These are phyloP conservation scores for Stylonectria norvegica DNA, from an alignment of 2,329 filamentous ascomycete species.

Conservation along the genomic window DNA sequence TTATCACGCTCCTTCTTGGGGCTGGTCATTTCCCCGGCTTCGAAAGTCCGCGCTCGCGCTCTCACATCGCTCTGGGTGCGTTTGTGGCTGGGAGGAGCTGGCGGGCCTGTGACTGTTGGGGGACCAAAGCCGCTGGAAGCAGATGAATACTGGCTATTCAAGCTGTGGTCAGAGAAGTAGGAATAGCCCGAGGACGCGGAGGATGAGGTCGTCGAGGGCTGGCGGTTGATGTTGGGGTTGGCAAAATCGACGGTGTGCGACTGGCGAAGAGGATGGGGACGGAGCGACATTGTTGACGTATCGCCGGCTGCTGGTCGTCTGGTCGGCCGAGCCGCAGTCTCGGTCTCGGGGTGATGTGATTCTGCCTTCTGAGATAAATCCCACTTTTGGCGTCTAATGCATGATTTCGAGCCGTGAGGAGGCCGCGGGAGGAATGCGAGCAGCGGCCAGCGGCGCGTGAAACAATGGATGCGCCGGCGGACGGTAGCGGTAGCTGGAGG, in stretches of 20 bases:
- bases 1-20: conserved; percentile 52
- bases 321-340: conserved; percentile 18
- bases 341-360: conserved; percentile 17
- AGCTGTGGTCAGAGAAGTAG: conserved; percentile 55
- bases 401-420: conserved; percentile 30
- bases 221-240: conserved; percentile 49
- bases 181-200: conserved; percentile 69
- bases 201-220: conserved; percentile 68
- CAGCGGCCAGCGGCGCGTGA: conserved; percentile 14
- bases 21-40: conserved; percentile 41
- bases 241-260: conserved; percentile 48
- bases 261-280: conserved; percentile 56
- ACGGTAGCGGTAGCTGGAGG: too few relatives aligned
- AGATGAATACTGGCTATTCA: conserved; percentile 62
- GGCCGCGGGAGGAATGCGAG: conserved; percentile 19
- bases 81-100: conserved; percentile 54
- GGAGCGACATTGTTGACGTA: conserved; percentile 50
- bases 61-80: conserved; percentile 71
- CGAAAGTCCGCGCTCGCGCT: conserved; percentile 50
- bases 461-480: conserved; percentile 2
- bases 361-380: conserved; percentile 18
- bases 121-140: conserved; percentile 58
- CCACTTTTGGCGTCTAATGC: conserved; percentile 26
- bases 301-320: conserved; percentile 18
- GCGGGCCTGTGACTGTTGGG: too few relatives aligned